Evolutionary conservation across 768 basidiomycete genomes (phyloP).

Genomic region (Xerocomus brunneocitrinus): DNA sequence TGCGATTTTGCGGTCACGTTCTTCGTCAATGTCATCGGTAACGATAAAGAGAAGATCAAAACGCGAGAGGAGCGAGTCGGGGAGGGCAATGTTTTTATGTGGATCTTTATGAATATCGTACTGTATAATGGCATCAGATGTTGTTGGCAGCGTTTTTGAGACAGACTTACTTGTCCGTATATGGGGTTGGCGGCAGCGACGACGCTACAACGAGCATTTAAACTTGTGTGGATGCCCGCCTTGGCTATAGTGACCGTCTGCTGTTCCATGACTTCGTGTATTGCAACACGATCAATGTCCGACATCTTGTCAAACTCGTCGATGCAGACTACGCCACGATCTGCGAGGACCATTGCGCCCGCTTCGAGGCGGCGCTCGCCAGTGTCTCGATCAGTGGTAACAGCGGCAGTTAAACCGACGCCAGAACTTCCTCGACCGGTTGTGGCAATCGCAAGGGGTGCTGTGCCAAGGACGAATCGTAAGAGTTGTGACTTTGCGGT

Average conservation of each 20-base stretch:
- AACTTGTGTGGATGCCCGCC: constrained; percentile 96
- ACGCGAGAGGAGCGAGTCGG: constrained; percentile 95
- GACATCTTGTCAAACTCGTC: constrained; percentile 99
- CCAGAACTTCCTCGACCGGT: constrained; percentile 98
- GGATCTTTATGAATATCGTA: constrained; percentile 99
- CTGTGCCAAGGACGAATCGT: constrained; percentile 92
- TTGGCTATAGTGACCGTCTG: constrained; percentile 99
- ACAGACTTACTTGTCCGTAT: constrained; percentile 77
- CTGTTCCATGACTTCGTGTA: constrained; percentile 99
- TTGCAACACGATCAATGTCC: constrained; percentile 96
- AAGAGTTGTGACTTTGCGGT: constrained; percentile 97
- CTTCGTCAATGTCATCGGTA: constrained; percentile 96
- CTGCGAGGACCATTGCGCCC: constrained; percentile 98
- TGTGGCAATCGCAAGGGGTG: constrained; percentile 95
- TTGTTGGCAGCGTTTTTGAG: background rate
- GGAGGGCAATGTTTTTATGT: constrained; percentile 96
- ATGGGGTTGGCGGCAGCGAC: constrained; percentile 98
- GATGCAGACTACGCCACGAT: constrained; percentile 97
- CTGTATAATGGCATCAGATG: constrained; percentile 37
- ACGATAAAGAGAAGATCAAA: constrained; percentile 98
- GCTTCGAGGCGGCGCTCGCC: constrained; percentile 96
- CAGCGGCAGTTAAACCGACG: constrained; percentile 97
- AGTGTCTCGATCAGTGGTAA: constrained; percentile 97
- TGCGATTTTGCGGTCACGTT: constrained; percentile 88
- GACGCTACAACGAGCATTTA: constrained; percentile 97